phyloP scores from a whole-genome alignment of 768 basidiomycete genomes.

The Mycena indigotica region DNA sequence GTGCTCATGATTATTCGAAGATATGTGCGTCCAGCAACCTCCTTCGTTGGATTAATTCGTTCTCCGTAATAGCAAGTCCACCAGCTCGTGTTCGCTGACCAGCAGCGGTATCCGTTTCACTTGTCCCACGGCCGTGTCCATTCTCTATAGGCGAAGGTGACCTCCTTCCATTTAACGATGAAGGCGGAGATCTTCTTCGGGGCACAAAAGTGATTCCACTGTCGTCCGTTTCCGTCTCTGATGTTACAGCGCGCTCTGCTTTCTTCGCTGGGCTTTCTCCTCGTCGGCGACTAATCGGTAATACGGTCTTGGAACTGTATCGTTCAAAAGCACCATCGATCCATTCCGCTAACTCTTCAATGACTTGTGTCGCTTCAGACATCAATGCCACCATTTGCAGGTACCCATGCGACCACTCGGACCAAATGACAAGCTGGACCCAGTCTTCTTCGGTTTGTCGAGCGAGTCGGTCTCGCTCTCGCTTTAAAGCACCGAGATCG shows the following conservation, averaged over 20 bases:
- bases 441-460: conserved; percentile 87
- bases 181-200: conserved; percentile 36
- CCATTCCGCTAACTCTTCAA: conserved; percentile 88
- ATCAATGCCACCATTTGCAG: conserved; percentile 92
- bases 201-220: conserved; percentile 72
- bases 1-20: conserved; percentile 49
- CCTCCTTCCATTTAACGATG: conserved; percentile 18
- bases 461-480: conserved; percentile 61
- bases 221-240: conserved; percentile 71
- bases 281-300: conserved; percentile 19
- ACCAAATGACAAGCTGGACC: conserved; percentile 91
- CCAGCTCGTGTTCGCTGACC: conserved; percentile 42
- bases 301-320: conserved; percentile 24
- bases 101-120: conserved; percentile 21
- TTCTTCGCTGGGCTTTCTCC: conserved; percentile 23
- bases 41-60: conserved; percentile 75
- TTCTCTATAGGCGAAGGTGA: background rate
- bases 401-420: conserved; percentile 97
- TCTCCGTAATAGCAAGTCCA: conserved; percentile 75
- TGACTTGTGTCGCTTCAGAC: conserved; percentile 59
- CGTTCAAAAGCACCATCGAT: conserved; percentile 76
- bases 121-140: conserved; percentile 1
- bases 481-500: conserved; percentile 45
- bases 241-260: conserved; percentile 29
- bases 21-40: conserved; percentile 77